Evolutionary conservation across 2,329 filamentous ascomycete species (phyloP).

Genomic region (Aspergillus arachidicola): DNA sequence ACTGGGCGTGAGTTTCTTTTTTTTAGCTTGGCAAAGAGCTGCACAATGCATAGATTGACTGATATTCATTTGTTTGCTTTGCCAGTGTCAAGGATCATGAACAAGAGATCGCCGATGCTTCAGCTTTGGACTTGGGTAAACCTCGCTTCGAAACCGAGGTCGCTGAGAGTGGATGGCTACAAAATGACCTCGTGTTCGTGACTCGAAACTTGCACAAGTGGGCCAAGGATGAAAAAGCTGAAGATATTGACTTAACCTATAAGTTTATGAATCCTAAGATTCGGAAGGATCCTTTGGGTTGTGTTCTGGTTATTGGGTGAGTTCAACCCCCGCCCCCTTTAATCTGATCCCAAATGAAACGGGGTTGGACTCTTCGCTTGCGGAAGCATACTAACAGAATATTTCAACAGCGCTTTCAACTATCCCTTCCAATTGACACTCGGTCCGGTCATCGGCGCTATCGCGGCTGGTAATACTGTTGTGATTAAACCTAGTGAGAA

Average conservation of each 20-base stretch:
- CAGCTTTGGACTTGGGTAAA: conserved; percentile 78
- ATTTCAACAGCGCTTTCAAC: conserved; percentile 71
- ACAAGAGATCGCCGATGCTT: conserved; percentile 71
- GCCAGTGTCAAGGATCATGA: conserved; percentile 71
- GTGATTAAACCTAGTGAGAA: conserved; percentile 90
- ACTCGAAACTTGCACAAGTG: conserved; percentile 78
- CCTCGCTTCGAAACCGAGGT: conserved; percentile 72
- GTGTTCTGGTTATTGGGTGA: conserved; percentile 79
- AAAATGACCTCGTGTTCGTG: conserved; percentile 79
- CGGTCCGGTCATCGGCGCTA: conserved; percentile 81
- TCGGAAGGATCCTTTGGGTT: conserved; percentile 83
- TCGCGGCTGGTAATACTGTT: conserved; percentile 87
- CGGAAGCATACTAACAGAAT: conserved; percentile 10
- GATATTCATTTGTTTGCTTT: conserved; percentile 8
- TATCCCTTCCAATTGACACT: conserved; percentile 84
- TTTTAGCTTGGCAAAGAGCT: neutral
- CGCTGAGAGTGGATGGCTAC: conserved; percentile 74
- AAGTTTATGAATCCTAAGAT: conserved; percentile 72
- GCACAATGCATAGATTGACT: conserved; percentile 9
- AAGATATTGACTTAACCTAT: conserved; percentile 70
- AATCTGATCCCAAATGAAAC: neutral
- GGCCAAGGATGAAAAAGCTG: conserved; percentile 76
- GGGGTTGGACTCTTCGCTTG: neutral
- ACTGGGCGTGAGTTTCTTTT: conserved; percentile 71
- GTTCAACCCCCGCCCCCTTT: conserved; percentile 19